A percentile compares a stretch with the other conserved stretches of the same genome.
Evolutionary conservation across 163 green algal genomes (phyloP).

Genomic region (Trebouxia gelatinosa): DNA sequence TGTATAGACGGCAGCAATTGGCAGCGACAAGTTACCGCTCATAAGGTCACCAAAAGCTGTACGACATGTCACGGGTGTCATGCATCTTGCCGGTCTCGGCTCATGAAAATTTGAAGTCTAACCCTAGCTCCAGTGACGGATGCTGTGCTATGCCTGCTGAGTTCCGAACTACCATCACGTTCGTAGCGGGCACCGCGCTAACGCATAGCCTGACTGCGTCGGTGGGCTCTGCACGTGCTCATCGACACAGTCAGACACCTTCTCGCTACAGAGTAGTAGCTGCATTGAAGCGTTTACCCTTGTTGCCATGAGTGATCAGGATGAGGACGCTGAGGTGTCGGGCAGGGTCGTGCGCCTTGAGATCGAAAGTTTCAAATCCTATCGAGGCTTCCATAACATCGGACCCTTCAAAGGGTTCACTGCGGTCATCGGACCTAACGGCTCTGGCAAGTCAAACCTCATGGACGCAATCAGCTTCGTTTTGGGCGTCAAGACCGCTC

Average conservation of each 20-base stretch:
- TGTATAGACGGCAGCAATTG: too few species aligned
- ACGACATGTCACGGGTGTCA: too few species aligned
- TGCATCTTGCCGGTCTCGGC: too few species aligned
- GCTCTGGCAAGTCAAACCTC: slow-evolving; percentile 76
- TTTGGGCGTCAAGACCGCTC: slow-evolving; percentile 83
- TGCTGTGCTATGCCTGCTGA: slow-evolving; percentile 12
- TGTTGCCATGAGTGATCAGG: slow-evolving; percentile 2
- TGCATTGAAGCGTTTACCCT: not conserved
- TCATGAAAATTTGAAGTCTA: not conserved
- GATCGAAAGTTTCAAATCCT: slow-evolving; percentile 76
- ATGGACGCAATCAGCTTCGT: slow-evolving; percentile 89
- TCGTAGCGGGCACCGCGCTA: not conserved
- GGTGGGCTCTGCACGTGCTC: not conserved
- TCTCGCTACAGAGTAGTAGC: not conserved
- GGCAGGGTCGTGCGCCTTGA: slow-evolving; percentile 46
- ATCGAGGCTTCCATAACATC: slow-evolving; percentile 66
- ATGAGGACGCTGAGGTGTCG: not conserved
- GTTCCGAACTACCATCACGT: too few species aligned
- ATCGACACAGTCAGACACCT: not conserved
- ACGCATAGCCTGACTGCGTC: not conserved
- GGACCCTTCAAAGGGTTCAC: slow-evolving; percentile 75
- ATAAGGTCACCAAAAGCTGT: too few species aligned
- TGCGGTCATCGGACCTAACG: slow-evolving; percentile 73
- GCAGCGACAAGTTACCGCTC: too few species aligned
- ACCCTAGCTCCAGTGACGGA: not conserved